Conservation (phyloP, 257 asterid species). For the Solanum commersonii region DNA sequence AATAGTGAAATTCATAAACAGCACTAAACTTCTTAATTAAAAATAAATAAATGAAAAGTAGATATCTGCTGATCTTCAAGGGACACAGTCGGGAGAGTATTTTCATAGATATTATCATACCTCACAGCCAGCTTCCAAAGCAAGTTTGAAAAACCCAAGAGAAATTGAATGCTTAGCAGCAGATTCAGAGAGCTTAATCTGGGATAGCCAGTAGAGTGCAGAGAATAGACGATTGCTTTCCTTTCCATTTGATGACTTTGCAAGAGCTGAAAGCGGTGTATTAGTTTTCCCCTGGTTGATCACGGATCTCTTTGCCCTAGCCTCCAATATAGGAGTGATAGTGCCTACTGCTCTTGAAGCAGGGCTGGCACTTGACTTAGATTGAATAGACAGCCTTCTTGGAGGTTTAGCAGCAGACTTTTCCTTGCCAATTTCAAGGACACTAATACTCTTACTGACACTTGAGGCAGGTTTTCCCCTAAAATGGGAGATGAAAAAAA, state of each 20-base stretch:
- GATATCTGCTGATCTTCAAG: not conserved
- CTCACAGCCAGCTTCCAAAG: slow-evolving; percentile 84
- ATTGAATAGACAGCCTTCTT: slow-evolving; percentile 71
- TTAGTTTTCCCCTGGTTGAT: slow-evolving; percentile 36
- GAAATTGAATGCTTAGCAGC: slow-evolving; percentile 76
- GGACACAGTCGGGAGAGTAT: not conserved
- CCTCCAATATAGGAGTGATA: slow-evolving; percentile 74
- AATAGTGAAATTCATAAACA: not conserved
- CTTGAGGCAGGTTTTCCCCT: slow-evolving; percentile 47
- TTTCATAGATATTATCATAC: slow-evolving; percentile 16
- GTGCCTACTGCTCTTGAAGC: slow-evolving; percentile 50
- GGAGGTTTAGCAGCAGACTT: slow-evolving; percentile 77
- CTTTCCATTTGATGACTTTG: slow-evolving; percentile 47
- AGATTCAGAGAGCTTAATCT: slow-evolving; percentile 73
- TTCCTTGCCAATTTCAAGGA: slow-evolving; percentile 71
- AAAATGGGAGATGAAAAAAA: not conserved
- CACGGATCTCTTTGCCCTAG: slow-evolving; percentile 40
- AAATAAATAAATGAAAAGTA: not conserved
- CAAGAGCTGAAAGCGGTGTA: slow-evolving; percentile 51
- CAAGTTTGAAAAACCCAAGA: slow-evolving; percentile 85
- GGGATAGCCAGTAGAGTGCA: slow-evolving; percentile 79
- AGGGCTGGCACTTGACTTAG: slow-evolving; percentile 53
- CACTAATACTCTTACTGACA: slow-evolving; percentile 68
- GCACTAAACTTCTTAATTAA: not conserved
- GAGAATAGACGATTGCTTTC: slow-evolving; percentile 53